Percentiles rank a stretch among this genome's conserved stretches.
These are phyloP conservation scores for Camelina sativa DNA, from an alignment of 345 rosid genomes.

Conservation along the genomic window DNA sequence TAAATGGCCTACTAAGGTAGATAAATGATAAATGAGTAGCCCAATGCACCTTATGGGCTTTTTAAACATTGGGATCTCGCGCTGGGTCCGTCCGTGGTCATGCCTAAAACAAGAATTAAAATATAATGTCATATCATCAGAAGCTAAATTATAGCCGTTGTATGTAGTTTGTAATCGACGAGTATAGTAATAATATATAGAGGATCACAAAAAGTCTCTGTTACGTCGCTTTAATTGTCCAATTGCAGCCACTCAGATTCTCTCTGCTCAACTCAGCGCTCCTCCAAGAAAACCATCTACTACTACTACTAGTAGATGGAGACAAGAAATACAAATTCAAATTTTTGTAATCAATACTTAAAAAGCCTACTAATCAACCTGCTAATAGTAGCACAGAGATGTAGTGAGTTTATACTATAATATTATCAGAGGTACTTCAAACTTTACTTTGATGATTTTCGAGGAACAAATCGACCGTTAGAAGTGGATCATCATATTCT, in stretches of 20 bases:
- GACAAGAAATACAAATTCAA: too few relatives aligned
- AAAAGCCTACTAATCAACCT: too few relatives aligned
- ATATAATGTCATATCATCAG: not conserved
- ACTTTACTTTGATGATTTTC: too few relatives aligned
- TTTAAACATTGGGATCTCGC: not conserved
- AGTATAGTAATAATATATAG: conserved; percentile 23
- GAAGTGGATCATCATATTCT: conserved; percentile 22
- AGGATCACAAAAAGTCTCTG: conserved; percentile 29
- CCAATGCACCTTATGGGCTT: conserved; percentile 36
- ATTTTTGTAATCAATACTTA: too few relatives aligned
- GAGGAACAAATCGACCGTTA: conserved; percentile 8
- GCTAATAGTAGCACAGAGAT: too few relatives aligned
- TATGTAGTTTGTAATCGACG: conserved; percentile 6
- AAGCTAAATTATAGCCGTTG: conserved; percentile 32
- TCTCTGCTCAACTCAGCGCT: conserved; percentile 23
- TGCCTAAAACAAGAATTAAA: not conserved
- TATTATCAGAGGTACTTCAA: too few relatives aligned
- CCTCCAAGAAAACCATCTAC: not conserved
- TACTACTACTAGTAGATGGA: too few relatives aligned
- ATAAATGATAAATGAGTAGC: conserved; percentile 3
- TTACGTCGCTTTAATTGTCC: conserved; percentile 26
- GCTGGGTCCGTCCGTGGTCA: not conserved
- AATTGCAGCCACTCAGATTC: conserved; percentile 15
- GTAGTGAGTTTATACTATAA: too few relatives aligned
- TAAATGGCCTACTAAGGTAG: not conserved